A percentile compares a stretch with the other conserved stretches of the same genome.
Conservation (phyloP, 2,329 filamentous ascomycete species). For the Rhinocladiella mackenziei region DNA sequence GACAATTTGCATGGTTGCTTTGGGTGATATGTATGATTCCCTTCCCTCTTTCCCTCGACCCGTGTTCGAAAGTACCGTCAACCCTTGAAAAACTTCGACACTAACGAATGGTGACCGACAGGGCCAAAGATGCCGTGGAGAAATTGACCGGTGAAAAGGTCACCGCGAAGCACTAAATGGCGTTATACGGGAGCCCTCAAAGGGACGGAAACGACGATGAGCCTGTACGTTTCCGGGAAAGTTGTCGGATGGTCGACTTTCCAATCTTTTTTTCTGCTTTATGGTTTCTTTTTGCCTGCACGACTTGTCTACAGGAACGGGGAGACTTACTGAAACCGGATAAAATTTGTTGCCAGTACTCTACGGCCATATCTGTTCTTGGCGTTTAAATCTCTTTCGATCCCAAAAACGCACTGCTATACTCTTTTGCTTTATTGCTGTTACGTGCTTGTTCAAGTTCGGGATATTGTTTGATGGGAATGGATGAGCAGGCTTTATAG, state of each 20-base stretch:
- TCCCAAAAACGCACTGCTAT: too few species aligned
- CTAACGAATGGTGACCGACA: too few species aligned
- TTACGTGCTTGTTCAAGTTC: too few species aligned
- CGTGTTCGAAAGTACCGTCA: too few species aligned
- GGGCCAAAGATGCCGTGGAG: conserved; percentile 63
- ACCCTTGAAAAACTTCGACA: conserved; percentile 14
- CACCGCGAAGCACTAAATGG: conserved; percentile 60
- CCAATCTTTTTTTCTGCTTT: not conserved
- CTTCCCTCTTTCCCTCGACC: conserved; percentile 18
- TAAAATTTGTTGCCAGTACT: too few species aligned
- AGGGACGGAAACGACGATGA: not conserved
- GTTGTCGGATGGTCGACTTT: not conserved
- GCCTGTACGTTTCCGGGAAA: too few species aligned
- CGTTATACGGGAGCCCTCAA: conserved; percentile 1
- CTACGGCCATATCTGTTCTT: too few species aligned
- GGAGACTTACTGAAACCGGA: too few species aligned
- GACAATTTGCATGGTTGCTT: conserved; percentile 98
- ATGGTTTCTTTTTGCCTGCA: not conserved
- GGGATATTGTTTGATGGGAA: too few species aligned
- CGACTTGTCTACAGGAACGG: not conserved
- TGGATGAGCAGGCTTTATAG: too few species aligned
- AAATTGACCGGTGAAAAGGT: conserved; percentile 61
- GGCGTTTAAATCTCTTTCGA: too few species aligned
- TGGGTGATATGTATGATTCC: conserved; percentile 85
- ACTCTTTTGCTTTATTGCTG: too few species aligned